Percentiles rank a stretch among this genome's conserved stretches.
Evolutionary conservation across 768 basidiomycete species (phyloP).

Genomic region (Tephrocybe sp.): DNA sequence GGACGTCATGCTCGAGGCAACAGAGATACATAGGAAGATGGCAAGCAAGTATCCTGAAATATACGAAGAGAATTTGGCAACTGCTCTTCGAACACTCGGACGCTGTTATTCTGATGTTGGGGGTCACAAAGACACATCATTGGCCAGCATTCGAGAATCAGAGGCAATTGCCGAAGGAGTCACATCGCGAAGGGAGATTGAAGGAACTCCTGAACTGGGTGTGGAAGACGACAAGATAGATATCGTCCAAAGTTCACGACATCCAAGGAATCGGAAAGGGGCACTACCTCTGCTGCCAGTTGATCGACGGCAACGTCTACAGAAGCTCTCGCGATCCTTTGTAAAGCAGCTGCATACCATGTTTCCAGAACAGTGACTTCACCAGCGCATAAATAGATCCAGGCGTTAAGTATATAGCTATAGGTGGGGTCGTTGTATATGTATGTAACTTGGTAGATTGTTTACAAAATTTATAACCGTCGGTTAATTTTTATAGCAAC

Average conservation of each 20-base stretch:
- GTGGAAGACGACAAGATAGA: slow-evolving; percentile 4
- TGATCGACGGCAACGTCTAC: neutral
- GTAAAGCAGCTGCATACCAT: neutral
- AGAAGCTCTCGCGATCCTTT: neutral
- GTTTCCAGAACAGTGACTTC: neutral
- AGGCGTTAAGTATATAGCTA: too few species aligned
- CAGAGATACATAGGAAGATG: slow-evolving; percentile 3
- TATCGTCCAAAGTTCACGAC: slow-evolving; percentile 4
- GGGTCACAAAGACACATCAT: neutral
- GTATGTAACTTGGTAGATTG: too few species aligned
- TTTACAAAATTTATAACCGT: neutral
- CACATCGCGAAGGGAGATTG: neutral
- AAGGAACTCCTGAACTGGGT: neutral
- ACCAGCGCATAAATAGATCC: too few species aligned
- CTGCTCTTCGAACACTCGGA: slow-evolving; percentile 1
- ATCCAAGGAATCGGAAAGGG: slow-evolving; percentile 3
- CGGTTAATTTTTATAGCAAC: neutral
- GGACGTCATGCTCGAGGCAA: neutral
- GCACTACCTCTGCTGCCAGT: neutral
- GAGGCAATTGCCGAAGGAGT: neutral
- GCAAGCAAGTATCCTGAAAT: neutral
- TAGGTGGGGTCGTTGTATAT: too few species aligned
- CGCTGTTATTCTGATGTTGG: neutral
- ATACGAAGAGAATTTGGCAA: slow-evolving; percentile 1
- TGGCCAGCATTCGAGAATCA: neutral